Conservation (phyloP, 331 rosid species). For the Cucumis variabilis region DNA sequence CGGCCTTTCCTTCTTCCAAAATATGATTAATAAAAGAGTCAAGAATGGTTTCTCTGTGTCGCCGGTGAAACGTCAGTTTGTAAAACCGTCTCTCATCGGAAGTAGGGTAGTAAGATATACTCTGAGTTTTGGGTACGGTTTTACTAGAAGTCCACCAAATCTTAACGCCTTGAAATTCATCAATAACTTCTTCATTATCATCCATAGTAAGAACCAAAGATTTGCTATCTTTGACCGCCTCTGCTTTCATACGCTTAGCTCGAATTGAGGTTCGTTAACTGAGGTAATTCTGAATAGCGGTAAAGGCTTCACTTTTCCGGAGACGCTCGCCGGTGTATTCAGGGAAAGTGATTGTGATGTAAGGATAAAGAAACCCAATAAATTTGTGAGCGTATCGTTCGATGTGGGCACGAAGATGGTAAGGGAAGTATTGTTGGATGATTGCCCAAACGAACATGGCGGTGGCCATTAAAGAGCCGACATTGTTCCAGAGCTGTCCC, state of each 20-base stretch:
- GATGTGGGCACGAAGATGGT: not conserved
- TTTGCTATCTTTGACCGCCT: constrained; percentile 44
- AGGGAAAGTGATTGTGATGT: constrained; percentile 55
- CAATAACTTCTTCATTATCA: constrained; percentile 55
- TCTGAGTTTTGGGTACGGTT: not conserved
- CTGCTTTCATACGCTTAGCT: constrained; percentile 57
- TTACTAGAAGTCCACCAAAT: constrained; percentile 52
- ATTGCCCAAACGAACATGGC: not conserved
- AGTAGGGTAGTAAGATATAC: constrained; percentile 24
- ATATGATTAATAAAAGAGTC: constrained; percentile 49
- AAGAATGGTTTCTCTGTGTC: constrained; percentile 39
- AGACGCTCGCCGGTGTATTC: constrained; percentile 50
- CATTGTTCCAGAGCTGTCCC: not conserved
- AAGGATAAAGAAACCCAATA: constrained; percentile 41
- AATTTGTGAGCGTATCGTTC: constrained; percentile 24
- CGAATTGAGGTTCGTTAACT: constrained; percentile 36
- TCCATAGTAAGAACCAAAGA: constrained; percentile 53
- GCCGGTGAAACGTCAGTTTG: constrained; percentile 51
- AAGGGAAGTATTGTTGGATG: constrained; percentile 1
- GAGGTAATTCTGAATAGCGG: constrained; percentile 55
- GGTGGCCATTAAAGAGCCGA: constrained; percentile 12
- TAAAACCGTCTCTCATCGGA: constrained; percentile 43
- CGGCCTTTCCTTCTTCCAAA: constrained; percentile 45
- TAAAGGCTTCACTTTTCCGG: constrained; percentile 49
- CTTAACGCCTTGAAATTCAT: constrained; percentile 46